These are phyloP conservation scores for Botrytis aclada DNA, from an alignment of 2,329 filamentous ascomycete genomes.

Conservation along the genomic window DNA sequence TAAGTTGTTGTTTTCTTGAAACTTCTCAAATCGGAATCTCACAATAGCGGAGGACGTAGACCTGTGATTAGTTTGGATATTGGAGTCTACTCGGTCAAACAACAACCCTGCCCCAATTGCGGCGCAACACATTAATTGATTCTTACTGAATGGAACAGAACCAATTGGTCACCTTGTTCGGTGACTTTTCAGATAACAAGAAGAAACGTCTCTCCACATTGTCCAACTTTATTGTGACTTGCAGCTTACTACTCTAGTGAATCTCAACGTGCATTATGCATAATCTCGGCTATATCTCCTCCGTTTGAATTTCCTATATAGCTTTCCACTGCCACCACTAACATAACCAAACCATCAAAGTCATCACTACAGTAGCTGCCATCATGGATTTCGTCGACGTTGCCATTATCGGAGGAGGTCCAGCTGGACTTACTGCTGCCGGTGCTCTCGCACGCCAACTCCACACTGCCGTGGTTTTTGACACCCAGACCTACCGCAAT, in stretches of 20 bases:
- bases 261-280: neutral
- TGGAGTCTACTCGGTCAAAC: no score
- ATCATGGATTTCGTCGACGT: slow-evolving; percentile 30
- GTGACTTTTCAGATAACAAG: neutral
- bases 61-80: no score
- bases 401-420: slow-evolving; percentile 44
- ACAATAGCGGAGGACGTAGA: no score
- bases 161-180: neutral
- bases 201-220: neutral
- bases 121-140: neutral
- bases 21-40: no score
- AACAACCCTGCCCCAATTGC: neutral
- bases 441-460: slow-evolving; percentile 40
- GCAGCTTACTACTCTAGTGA: neutral
- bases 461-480: slow-evolving; percentile 44
- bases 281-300: neutral
- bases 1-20: no score
- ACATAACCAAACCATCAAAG: neutral
- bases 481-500: slow-evolving; percentile 45
- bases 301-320: neutral
- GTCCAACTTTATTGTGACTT: neutral
- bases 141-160: neutral
- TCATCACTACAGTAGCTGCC: neutral
- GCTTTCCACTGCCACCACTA: neutral
- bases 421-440: slow-evolving; percentile 44